These are phyloP conservation scores for Suhomyces canberraensis DNA, from an alignment of 805 yeast species.

Conservation along the genomic window DNA sequence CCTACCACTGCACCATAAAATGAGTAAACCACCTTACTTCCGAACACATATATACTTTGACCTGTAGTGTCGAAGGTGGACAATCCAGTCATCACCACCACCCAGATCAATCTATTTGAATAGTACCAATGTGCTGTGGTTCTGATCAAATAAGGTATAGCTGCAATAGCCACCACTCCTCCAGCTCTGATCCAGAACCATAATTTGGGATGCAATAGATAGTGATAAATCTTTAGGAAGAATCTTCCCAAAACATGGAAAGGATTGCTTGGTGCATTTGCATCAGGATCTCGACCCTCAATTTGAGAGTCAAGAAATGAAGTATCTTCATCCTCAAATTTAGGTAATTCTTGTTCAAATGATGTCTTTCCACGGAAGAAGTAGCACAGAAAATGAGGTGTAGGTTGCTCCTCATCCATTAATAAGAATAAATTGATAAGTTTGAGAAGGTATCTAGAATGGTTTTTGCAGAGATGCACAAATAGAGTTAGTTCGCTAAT, in stretches of 20 bases:
- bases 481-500: constrained; percentile 24
- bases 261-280: constrained; percentile 20
- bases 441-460: constrained; percentile 11
- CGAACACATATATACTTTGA: constrained; percentile 24
- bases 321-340: constrained; percentile 3
- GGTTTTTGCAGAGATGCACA: constrained; percentile 17
- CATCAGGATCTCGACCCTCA: constrained; percentile 27
- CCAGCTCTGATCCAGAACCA: constrained; percentile 33
- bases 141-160: constrained; percentile 24
- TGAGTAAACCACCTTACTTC: constrained; percentile 22
- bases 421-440: constrained; percentile 18
- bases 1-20: constrained; percentile 30
- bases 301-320: constrained; percentile 8
- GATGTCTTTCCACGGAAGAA: constrained; percentile 11
- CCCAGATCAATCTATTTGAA: constrained; percentile 25
- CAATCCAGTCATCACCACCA: constrained; percentile 30
- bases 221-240: constrained; percentile 14
- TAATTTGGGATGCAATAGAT: constrained; percentile 16
- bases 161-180: constrained; percentile 18
- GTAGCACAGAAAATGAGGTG: constrained; percentile 15
- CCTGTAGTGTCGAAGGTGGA: constrained; percentile 30
- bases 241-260: constrained; percentile 20
- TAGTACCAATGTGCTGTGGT: constrained; percentile 29
- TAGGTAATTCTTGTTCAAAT: constrained; percentile 1
- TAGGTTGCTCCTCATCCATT: constrained; percentile 21